A percentile compares a stretch with the other conserved stretches of the same genome.
phyloP scores from a whole-genome alignment of 176 grass and related monocot species.

The Typha latifolia region DNA sequence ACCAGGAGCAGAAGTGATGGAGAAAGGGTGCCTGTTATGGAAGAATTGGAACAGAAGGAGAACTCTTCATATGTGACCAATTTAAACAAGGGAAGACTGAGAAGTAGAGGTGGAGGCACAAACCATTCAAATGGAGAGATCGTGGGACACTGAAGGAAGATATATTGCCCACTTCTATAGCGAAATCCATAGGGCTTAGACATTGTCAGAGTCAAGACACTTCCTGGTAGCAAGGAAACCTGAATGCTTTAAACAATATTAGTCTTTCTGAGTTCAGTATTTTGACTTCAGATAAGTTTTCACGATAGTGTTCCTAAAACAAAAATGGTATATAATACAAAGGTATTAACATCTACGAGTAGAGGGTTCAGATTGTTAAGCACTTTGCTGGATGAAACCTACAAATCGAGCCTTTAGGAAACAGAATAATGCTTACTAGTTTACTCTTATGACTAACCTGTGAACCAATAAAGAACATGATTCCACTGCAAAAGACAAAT shows the following conservation, averaged over 20 bases:
- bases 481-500: too few species aligned
- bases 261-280: not conserved
- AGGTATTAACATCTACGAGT: too few species aligned
- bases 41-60: not conserved
- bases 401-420: too few species aligned
- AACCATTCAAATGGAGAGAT: slow-evolving; percentile 99
- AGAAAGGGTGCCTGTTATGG: slow-evolving; percentile 81
- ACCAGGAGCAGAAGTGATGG: slow-evolving; percentile 94
- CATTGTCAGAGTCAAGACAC: slow-evolving; percentile 93
- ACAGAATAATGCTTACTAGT: too few species aligned
- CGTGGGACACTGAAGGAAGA: slow-evolving; percentile 84
- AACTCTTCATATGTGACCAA: not conserved
- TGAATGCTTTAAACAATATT: slow-evolving; percentile 28
- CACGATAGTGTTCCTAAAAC: too few species aligned
- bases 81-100: not conserved
- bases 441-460: too few species aligned
- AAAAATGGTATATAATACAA: too few species aligned
- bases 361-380: too few species aligned
- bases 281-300: too few species aligned
- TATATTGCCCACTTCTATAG: slow-evolving; percentile 95
- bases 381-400: too few species aligned
- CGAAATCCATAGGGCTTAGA: slow-evolving; percentile 94
- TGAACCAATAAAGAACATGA: too few species aligned
- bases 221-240: slow-evolving; percentile 84
- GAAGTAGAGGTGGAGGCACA: not conserved